phyloP scores from a whole-genome alignment of 2,329 filamentous ascomycete species.

The Akanthomyces uredinophilus region DNA sequence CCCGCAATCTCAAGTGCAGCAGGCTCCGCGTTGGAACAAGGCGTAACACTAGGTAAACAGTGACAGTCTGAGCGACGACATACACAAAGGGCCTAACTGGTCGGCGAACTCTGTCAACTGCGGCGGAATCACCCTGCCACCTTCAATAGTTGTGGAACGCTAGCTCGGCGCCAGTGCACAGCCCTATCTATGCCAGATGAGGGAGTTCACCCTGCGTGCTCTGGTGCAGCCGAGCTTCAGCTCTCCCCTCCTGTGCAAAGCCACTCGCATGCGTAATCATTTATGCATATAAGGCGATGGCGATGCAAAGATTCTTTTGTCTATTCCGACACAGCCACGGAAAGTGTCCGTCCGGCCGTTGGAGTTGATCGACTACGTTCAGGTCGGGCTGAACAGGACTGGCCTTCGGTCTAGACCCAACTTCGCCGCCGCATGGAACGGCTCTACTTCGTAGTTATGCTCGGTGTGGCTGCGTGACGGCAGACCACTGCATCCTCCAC shows the following conservation, averaged over 20 bases:
- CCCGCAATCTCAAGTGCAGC: background rate
- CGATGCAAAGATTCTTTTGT: background rate
- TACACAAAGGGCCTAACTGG: no score
- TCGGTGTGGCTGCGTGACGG: background rate
- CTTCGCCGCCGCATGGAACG: background rate
- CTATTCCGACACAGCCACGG: background rate
- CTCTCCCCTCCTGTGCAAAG: background rate
- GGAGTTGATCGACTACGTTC: background rate
- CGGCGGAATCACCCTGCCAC: background rate
- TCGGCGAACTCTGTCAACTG: background rate
- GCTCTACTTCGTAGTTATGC: no score
- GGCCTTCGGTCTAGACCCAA: background rate
- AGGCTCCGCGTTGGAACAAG: background rate
- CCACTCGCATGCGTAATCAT: constrained; percentile 7
- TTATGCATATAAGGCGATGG: background rate
- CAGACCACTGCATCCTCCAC: no score
- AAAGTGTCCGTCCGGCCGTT: background rate
- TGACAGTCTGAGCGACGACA: background rate
- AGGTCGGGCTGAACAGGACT: background rate
- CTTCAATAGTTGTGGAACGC: background rate
- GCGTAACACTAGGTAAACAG: background rate
- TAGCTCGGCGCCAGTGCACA: background rate
- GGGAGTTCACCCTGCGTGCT: background rate
- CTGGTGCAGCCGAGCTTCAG: background rate
- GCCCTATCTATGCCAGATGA: constrained; percentile 2